Evolutionary conservation across 768 basidiomycete species (phyloP).

Genomic region (Chlorophyllum brunneum): DNA sequence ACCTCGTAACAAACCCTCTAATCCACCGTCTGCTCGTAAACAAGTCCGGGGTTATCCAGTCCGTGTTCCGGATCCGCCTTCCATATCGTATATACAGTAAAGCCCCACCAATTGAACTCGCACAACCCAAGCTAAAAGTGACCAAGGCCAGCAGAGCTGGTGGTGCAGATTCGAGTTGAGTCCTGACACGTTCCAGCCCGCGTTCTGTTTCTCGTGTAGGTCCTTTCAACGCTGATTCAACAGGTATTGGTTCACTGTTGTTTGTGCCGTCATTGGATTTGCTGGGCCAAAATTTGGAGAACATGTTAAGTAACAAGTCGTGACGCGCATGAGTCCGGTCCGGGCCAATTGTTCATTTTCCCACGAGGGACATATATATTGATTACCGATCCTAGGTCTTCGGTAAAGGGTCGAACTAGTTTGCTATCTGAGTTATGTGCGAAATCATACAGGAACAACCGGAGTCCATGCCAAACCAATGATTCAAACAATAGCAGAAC

Average conservation of each 20-base stretch:
- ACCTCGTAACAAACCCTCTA: constrained; percentile 81
- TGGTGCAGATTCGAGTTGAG: constrained; percentile 25
- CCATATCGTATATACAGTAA: constrained; percentile 49
- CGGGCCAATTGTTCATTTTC: not conserved
- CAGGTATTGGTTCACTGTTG: not conserved
- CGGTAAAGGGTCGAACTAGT: too few relatives aligned
- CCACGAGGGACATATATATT: not conserved
- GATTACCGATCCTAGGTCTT: too few relatives aligned
- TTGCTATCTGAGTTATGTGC: too few relatives aligned
- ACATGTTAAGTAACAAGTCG: constrained; percentile 2
- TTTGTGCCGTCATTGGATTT: not conserved
- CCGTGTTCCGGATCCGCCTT: constrained; percentile 56
- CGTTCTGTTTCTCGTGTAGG: not conserved
- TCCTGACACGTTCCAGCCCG: constrained; percentile 7
- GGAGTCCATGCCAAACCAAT: too few relatives aligned
- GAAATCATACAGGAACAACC: too few relatives aligned
- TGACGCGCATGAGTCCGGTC: not conserved
- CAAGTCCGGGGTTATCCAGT: constrained; percentile 66
- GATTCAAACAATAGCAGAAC: too few relatives aligned
- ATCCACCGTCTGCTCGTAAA: constrained; percentile 62
- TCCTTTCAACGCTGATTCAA: not conserved
- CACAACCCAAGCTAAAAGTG: constrained; percentile 38
- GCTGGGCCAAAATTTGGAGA: constrained; percentile 6
- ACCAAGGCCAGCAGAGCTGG: constrained; percentile 25
- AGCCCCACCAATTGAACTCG: constrained; percentile 28